Evolutionary conservation across 352 stramenopile genomes (phyloP).

Genomic region (Pythium sp.): DNA sequence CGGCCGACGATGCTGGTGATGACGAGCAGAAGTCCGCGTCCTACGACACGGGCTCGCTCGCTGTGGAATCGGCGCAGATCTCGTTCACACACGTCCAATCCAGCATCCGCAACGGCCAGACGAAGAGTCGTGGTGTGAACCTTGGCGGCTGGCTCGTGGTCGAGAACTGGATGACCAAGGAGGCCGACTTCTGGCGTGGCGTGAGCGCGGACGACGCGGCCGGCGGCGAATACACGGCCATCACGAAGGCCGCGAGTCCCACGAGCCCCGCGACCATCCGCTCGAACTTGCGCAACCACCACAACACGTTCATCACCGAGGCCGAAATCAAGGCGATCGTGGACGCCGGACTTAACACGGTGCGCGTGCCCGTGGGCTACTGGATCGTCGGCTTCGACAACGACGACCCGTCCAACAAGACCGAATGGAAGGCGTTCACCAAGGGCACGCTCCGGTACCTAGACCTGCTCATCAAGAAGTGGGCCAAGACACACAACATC

Average conservation of each 20-base stretch:
- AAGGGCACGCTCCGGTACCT: constrained; percentile 48
- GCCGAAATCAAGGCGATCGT: constrained; percentile 62
- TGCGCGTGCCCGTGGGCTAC: constrained; percentile 77
- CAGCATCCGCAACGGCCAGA: constrained; percentile 49
- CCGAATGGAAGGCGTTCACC: constrained; percentile 50
- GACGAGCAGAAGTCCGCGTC: not conserved
- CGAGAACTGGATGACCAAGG: constrained; percentile 77
- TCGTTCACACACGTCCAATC: constrained; percentile 43
- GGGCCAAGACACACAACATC: constrained; percentile 50
- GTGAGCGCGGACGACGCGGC: constrained; percentile 33
- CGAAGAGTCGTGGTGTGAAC: constrained; percentile 61
- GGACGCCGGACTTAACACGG: constrained; percentile 64
- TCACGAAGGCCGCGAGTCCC: constrained; percentile 34
- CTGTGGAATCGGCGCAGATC: not conserved
- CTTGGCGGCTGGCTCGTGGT: constrained; percentile 75
- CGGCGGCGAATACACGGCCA: constrained; percentile 62
- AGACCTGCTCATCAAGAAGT: constrained; percentile 37
- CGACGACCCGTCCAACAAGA: constrained; percentile 35
- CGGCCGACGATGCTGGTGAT: not conserved
- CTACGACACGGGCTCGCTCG: not conserved
- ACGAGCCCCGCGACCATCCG: constrained; percentile 36
- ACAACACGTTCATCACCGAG: constrained; percentile 66
- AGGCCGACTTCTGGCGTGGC: constrained; percentile 55
- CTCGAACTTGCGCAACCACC: constrained; percentile 42
- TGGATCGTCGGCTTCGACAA: constrained; percentile 79